phyloP scores from a whole-genome alignment of 495 filamentous ascomycete genomes.

The Hypoxylon fragiforme region DNA sequence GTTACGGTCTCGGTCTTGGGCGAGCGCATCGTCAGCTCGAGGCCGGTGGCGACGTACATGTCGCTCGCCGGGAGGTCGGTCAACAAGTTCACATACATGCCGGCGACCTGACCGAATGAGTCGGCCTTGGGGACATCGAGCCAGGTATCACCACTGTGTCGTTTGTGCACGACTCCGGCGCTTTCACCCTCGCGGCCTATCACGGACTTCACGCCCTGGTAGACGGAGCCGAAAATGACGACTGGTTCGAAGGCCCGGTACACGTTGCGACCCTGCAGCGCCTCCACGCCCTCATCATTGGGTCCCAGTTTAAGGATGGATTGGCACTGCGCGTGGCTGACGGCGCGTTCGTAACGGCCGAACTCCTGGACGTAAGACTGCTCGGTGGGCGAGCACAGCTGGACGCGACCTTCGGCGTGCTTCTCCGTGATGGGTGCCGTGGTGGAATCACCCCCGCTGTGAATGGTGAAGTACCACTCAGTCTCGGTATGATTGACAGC shows the following conservation, averaged over 20 bases:
- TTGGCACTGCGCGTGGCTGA: constrained; percentile 44
- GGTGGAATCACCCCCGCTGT: no score
- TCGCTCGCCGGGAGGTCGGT: constrained; percentile 43
- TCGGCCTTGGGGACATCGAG: constrained; percentile 31
- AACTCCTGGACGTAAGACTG: no score
- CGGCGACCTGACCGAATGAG: constrained; percentile 55
- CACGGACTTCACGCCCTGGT: constrained; percentile 50
- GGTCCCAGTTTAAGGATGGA: constrained; percentile 43
- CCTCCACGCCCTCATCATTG: constrained; percentile 52
- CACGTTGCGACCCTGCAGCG: constrained; percentile 53
- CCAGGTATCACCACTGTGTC: constrained; percentile 39
- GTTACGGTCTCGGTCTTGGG: constrained; percentile 39
- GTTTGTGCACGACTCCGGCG: constrained; percentile 49
- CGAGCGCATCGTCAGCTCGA: constrained; percentile 53
- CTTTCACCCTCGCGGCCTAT: constrained; percentile 49
- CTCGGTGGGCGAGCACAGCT: no score
- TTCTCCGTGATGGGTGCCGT: no score
- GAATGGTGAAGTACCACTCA: no score
- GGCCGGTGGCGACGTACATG: constrained; percentile 54
- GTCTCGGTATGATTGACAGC: no score
- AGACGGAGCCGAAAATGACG: constrained; percentile 52
- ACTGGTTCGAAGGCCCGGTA: constrained; percentile 52
- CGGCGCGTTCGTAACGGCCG: constrained; percentile 47
- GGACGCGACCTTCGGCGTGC: no score
- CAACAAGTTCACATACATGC: constrained; percentile 59